Conservation (phyloP, 139 green algal genomes). For the Chlamydomonas sp. region DNA sequence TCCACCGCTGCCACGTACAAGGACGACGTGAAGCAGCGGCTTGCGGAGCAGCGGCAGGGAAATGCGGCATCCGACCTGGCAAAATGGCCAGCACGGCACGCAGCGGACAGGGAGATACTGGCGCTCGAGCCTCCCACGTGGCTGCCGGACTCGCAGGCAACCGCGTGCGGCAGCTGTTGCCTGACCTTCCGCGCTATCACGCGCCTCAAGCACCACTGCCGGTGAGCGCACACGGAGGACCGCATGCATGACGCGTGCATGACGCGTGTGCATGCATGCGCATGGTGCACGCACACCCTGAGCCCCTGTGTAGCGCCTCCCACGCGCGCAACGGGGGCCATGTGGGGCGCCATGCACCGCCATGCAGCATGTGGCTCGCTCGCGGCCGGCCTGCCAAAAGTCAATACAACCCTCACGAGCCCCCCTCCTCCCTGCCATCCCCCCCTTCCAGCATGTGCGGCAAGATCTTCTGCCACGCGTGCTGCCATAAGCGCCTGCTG, state of each 20-base stretch:
- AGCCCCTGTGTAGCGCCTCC: too few relatives aligned
- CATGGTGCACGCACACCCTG: too few relatives aligned
- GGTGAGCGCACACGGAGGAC: not conserved
- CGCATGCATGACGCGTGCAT: too few relatives aligned
- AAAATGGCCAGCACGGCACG: conserved; percentile 1
- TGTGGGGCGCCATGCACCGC: too few relatives aligned
- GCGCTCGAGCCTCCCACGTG: conserved; percentile 59
- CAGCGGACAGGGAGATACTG: conserved; percentile 41
- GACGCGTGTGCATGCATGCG: too few relatives aligned
- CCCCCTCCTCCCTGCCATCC: not conserved
- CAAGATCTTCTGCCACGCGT: conserved; percentile 65
- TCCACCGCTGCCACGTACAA: conserved; percentile 9
- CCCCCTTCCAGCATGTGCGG: conserved; percentile 31
- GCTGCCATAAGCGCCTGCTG: conserved; percentile 49
- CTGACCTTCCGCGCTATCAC: conserved; percentile 52
- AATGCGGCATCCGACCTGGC: not conserved
- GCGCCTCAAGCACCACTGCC: conserved; percentile 64
- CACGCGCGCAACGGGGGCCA: too few relatives aligned
- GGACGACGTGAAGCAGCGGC: conserved; percentile 14
- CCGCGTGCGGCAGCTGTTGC: conserved; percentile 43
- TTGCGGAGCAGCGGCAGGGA: conserved; percentile 9
- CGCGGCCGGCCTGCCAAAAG: too few relatives aligned
- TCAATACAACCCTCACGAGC: too few relatives aligned
- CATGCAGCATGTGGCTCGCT: too few relatives aligned
- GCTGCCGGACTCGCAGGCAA: conserved; percentile 60